phyloP scores from a whole-genome alignment of 768 basidiomycete genomes.

The Gymnopilus dilepis region DNA sequence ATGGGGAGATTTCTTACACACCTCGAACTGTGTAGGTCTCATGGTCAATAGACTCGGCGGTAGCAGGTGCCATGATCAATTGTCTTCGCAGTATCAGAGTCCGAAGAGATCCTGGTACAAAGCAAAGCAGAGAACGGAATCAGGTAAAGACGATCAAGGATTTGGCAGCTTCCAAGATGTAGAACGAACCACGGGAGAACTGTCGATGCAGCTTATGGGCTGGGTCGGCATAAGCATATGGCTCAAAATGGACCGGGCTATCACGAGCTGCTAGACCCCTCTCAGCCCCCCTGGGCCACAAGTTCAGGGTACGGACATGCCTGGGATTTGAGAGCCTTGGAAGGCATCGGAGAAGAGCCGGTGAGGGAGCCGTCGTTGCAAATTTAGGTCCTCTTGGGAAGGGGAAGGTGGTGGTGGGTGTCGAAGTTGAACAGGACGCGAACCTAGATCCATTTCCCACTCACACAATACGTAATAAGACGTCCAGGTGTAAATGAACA shows the following conservation, averaged over 20 bases:
- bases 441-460: not conserved
- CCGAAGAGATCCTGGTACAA: not conserved
- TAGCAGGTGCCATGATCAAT: not conserved
- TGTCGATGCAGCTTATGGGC: not conserved
- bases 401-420: not conserved
- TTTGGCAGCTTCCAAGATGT: too few species aligned
- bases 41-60: not conserved
- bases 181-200: not conserved
- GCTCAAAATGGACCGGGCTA: not conserved
- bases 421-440: not conserved
- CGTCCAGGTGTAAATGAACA: too few species aligned
- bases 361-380: slow-evolving; percentile 13
- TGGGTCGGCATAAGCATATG: not conserved
- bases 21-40: slow-evolving; percentile 1
- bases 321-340: slow-evolving; percentile 14
- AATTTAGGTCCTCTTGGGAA: not conserved
- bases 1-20: not conserved
- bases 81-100: not conserved
- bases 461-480: not conserved
- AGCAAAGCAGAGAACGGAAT: not conserved
- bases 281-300: not conserved
- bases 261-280: not conserved
- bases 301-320: not conserved
- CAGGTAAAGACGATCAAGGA: not conserved
- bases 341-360: slow-evolving; percentile 11